Evolutionary conservation across 139 green algal species (phyloP), one percentile per base, ranked within the genome.

Genomic region (Spirogloea muscicola): DNA sequence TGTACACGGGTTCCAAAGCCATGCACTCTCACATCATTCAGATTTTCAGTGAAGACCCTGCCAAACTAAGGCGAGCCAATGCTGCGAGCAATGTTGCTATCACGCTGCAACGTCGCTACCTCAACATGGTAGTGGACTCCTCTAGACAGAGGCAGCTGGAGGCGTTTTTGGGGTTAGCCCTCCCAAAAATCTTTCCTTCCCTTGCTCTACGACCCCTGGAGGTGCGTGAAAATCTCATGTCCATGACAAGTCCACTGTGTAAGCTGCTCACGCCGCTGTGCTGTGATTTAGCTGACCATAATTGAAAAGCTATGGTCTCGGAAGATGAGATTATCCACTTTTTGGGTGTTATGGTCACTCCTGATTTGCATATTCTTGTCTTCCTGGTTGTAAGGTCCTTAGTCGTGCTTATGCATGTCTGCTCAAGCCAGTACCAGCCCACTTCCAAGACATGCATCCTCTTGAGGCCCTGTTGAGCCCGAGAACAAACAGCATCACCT

Each of bases 1-100:
- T 97, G 44, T 98, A 98, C 86, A 98, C 94, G 10, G 81, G 80
- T 29, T 80, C 68, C 5, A 25, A 59, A 6, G 85, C 85, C 7
- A 87, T 86, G 74, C 85, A 89, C 76, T 72, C 66, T 7, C 40
- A 55, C n/a, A 70, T 84, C n/a, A 49, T 88, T n/a, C 69, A 82
- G 57, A 66, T 87, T 13, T 76, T 88, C 43, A 68, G 58, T 48
- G 70, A 74, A 6, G 57, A 82, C 31, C 57, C 57, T 42, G 27
- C 27, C 52, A 34, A 52, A 16, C 29, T 31, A 29, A 18, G 62
- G 25, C 46, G 62, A 16, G 43, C 43, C 10, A 16, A 10, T 10
- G 43, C 10, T 10, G 16, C 64, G 71, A 74, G 51, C 61, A 92
- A 92, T 77, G 70, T 92, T 60, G 76, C 82, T 1, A 86, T 92